Evolutionary conservation across 768 basidiomycete genomes (phyloP), one percentile per base, ranked within the genome.

Genomic region (Lactarius akahatsu): DNA sequence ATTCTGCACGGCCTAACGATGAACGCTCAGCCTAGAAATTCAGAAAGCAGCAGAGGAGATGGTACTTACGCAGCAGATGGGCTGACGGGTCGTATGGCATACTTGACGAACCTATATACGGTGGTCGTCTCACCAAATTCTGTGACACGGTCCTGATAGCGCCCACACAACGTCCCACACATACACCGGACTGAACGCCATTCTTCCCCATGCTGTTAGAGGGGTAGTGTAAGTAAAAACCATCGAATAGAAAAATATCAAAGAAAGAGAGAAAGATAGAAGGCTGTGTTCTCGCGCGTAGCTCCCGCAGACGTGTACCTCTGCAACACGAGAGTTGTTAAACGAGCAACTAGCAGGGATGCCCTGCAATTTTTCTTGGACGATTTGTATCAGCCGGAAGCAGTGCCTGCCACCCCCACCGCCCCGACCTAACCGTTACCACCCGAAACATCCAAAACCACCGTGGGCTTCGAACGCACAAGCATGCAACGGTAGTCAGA

Each of bases 381-480:
- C 91, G 83, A 70, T 78, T 91, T 89, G 94, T 96, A 98, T 98
- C 96, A 87, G 90, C 90, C 91, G 78, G 77, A 78, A 72, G 67
- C 69, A 75, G n/a, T 59, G 75, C 79, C 76, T 76, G 76, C 74
- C 71, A 70, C 66, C 69, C 64, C 71, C 74, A 72, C 73, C 68
- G 69, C 68, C 68, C 72, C 72, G 74, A 65, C 57, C 23, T 54
- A n/a, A n/a, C 75, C 59, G 62, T 59, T 52, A 64, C 67, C 36
- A 64, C 36, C 67, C 70, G 69, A 73, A 71, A 70, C 63, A 47
- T 57, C 67, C 71, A 76, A 85, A 89, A 87, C 87, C 87, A 76
- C 72, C 82, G 26, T 74, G 85, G 87, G 90, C 78, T 92, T 84
- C 81, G 68, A 72, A 63, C 30, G 43, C 54, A 59, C 56, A 30